phyloP scores from a whole-genome alignment of 768 basidiomycete genomes.

The Mycena chlorophos region DNA sequence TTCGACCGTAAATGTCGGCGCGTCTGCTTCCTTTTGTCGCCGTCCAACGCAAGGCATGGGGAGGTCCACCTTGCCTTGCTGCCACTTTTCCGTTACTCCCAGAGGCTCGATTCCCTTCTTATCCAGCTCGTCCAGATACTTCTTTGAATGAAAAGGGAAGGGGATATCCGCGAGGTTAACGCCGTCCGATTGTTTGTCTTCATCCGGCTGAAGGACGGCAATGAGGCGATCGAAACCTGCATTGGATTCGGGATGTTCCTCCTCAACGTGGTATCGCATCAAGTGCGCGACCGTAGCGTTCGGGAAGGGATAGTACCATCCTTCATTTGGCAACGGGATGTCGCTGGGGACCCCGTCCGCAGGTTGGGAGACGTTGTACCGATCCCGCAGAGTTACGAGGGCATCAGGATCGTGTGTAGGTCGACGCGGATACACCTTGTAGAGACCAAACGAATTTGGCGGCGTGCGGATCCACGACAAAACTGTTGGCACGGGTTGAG shows the following conservation, averaged over 20 bases:
- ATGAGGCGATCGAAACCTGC: background rate
- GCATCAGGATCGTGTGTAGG: conserved; percentile 7
- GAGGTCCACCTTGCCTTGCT: background rate
- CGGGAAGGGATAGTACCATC: background rate
- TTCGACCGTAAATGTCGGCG: background rate
- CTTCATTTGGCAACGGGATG: background rate
- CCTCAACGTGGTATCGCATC: background rate
- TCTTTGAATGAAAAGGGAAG: background rate
- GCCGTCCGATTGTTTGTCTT: background rate
- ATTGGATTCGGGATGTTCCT: background rate
- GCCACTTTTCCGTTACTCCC: background rate
- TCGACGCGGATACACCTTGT: conserved; percentile 7
- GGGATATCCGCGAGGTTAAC: background rate
- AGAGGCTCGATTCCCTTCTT: background rate
- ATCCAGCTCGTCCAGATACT: background rate
- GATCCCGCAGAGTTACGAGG: background rate
- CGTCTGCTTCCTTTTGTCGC: background rate
- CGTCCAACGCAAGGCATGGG: background rate
- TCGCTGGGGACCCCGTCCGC: background rate
- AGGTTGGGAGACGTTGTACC: background rate
- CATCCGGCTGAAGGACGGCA: background rate
- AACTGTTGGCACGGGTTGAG: too few relatives aligned
- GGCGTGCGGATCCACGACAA: background rate
- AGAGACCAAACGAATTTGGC: background rate
- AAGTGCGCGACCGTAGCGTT: background rate